These are phyloP conservation scores for Dendrobium catenatum DNA, from an alignment of 106 monocot species.

Conservation along the genomic window DNA sequence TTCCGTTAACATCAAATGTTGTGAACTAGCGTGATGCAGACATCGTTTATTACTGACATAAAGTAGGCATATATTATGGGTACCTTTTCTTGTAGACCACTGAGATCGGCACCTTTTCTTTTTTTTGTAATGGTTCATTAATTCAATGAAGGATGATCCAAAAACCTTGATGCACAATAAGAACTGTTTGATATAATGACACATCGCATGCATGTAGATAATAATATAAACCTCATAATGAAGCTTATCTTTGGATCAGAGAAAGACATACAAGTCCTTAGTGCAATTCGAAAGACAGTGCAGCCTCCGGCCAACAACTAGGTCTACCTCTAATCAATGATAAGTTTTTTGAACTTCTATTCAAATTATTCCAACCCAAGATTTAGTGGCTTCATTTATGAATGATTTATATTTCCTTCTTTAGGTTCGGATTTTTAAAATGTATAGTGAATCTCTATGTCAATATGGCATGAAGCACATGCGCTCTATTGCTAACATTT, in stretches of 20 bases:
- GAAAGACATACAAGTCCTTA: constrained; percentile 33
- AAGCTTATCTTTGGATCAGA: constrained; percentile 76
- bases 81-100: no score
- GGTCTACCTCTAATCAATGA: constrained; percentile 82
- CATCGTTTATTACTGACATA: constrained; percentile 80
- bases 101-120: neutral
- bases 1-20: constrained; percentile 34
- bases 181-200: constrained; percentile 60
- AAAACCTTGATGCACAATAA: constrained; percentile 51
- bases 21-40: constrained; percentile 93
- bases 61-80: constrained; percentile 27
- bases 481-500: constrained; percentile 88
- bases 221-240: constrained; percentile 61
- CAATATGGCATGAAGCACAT: constrained; percentile 99
- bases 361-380: no score
- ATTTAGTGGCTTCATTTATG: neutral
- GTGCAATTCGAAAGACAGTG: constrained; percentile 47
- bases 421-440: constrained; percentile 83
- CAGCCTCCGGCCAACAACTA: constrained; percentile 74
- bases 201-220: constrained; percentile 74
- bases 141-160: constrained; percentile 40
- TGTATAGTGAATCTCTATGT: constrained; percentile 79
- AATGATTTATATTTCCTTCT: neutral
- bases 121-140: constrained; percentile 26
- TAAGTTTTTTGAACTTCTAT: constrained; percentile 11